These are phyloP conservation scores for Chlamydomonas incerta DNA, from an alignment of 139 green algal species.

Conservation along the genomic window DNA sequence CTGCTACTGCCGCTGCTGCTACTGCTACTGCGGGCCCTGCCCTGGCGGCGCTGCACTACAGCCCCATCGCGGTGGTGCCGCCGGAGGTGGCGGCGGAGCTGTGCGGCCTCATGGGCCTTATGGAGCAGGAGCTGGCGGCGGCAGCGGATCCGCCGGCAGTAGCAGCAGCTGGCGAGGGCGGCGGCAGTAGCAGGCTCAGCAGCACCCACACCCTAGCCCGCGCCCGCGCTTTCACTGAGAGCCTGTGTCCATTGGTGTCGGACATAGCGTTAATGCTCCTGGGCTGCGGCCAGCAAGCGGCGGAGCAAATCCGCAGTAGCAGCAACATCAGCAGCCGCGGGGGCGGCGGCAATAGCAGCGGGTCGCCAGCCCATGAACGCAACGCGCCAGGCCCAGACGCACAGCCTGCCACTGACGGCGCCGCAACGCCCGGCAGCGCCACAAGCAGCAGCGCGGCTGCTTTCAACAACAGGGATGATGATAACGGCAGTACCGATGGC, in stretches of 20 bases:
- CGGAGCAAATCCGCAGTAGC: too few relatives aligned
- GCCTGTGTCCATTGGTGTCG: background rate
- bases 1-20: too few relatives aligned
- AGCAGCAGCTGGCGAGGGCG: too few relatives aligned
- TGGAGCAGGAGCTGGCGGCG: slow-evolving; percentile 10
- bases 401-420: too few relatives aligned
- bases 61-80: background rate
- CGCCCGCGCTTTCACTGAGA: background rate
- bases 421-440: too few relatives aligned
- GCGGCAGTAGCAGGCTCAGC: background rate
- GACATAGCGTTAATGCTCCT: background rate
- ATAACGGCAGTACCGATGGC: too few relatives aligned
- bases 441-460: too few relatives aligned
- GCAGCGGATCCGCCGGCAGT: background rate
- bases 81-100: slow-evolving; percentile 1
- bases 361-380: too few relatives aligned
- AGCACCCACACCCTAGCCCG: background rate
- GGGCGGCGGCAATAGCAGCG: too few relatives aligned
- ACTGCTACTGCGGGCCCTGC: too few relatives aligned
- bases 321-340: background rate
- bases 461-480: too few relatives aligned
- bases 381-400: too few relatives aligned
- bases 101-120: background rate
- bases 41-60: background rate
- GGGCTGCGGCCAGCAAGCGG: background rate